Conservation (phyloP, 2,329 filamentous ascomycete species). For the Monosporascus sp. region DNA sequence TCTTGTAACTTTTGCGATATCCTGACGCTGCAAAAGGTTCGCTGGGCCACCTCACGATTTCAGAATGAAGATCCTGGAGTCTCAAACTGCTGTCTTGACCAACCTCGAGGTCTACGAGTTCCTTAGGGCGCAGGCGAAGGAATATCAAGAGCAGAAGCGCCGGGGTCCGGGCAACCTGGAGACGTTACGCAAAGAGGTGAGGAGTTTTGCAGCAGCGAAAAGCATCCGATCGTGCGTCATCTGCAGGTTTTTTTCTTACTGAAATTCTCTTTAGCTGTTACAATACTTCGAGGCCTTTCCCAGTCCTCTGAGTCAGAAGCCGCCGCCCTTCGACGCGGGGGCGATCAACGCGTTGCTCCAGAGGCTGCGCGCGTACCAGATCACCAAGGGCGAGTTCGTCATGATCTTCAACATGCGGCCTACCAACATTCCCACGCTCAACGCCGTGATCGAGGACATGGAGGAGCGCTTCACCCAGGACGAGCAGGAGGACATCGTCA, state of each 20-base stretch:
- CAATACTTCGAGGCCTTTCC: constrained; percentile 53
- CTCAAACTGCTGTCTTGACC: constrained; percentile 63
- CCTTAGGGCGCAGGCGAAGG: constrained; percentile 49
- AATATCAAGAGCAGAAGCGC: constrained; percentile 45
- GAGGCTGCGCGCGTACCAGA: constrained; percentile 49
- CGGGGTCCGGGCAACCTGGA: constrained; percentile 53
- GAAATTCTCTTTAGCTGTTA: constrained; percentile 40
- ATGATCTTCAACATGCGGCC: constrained; percentile 65
- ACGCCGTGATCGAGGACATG: constrained; percentile 62
- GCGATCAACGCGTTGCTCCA: constrained; percentile 50
- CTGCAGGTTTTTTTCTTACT: too few species aligned
- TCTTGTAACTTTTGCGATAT: too few species aligned
- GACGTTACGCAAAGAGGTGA: constrained; percentile 60
- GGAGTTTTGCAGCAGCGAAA: constrained; percentile 1
- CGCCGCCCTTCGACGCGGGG: constrained; percentile 45
- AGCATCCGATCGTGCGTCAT: too few species aligned
- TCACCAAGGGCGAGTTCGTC: constrained; percentile 63
- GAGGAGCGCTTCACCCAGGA: constrained; percentile 53
- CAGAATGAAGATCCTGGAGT: constrained; percentile 64
- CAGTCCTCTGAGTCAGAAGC: constrained; percentile 50
- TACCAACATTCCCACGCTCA: constrained; percentile 49
- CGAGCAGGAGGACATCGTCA: constrained; percentile 53
- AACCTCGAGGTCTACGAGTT: constrained; percentile 71
- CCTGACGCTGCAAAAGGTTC: too few species aligned
- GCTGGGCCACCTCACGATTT: background rate